Conservation (phyloP, 345 rosid genomes). For the Psidium friedrichsthalianum region DNA sequence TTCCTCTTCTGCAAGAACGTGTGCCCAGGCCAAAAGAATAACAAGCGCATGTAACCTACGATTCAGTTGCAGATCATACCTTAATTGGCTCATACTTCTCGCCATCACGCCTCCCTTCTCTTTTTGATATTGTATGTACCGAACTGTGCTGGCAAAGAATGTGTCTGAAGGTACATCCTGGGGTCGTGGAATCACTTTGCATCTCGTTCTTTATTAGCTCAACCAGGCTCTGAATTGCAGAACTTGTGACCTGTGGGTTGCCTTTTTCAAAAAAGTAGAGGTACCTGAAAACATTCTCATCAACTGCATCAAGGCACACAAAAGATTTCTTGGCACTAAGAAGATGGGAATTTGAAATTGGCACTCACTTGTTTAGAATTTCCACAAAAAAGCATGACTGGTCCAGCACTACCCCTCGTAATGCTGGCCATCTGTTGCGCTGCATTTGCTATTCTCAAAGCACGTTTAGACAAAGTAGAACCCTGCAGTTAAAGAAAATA, state of each 20-base stretch:
- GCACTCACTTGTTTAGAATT: conserved; percentile 72
- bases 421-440: conserved; percentile 84
- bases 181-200: conserved; percentile 47
- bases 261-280: conserved; percentile 77
- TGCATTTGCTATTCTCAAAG: conserved; percentile 82
- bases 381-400: conserved; percentile 73
- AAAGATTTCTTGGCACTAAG: not conserved
- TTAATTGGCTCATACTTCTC: conserved; percentile 50
- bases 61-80: conserved; percentile 17
- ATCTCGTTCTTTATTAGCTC: conserved; percentile 60
- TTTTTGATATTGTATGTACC: conserved; percentile 66
- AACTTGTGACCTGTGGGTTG: conserved; percentile 48
- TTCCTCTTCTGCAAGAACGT: not conserved
- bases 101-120: conserved; percentile 68
- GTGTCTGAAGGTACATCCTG: conserved; percentile 44
- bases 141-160: conserved; percentile 52
- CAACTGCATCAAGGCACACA: not conserved
- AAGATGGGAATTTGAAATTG: not conserved
- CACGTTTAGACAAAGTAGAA: conserved; percentile 72
- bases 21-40: not conserved
- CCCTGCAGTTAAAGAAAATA: conserved; percentile 29
- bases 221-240: conserved; percentile 57
- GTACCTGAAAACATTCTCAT: conserved; percentile 28
- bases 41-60: not conserved
- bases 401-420: conserved; percentile 66